These are phyloP conservation scores for Lichtheimia ramosa DNA, from an alignment of 371 early-diverging fungal genomes.

Conservation along the genomic window DNA sequence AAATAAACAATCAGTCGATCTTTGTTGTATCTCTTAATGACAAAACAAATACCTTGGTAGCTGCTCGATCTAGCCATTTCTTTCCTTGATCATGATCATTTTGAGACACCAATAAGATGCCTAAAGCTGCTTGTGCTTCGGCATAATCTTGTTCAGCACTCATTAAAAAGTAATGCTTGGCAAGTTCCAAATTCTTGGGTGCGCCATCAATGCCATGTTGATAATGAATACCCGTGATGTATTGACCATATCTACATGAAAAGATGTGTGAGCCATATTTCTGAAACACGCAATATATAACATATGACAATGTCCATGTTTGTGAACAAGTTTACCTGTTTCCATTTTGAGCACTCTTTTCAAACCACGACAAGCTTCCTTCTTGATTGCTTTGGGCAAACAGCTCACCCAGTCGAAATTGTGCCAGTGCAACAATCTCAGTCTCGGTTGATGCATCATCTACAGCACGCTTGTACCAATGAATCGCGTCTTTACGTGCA, in stretches of 20 bases:
- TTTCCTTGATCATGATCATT: slow-evolving; percentile 28
- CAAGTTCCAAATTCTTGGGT: slow-evolving; percentile 25
- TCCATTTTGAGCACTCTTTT: slow-evolving; percentile 26
- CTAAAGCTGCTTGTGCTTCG: slow-evolving; percentile 50
- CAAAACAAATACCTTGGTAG: slow-evolving; percentile 1
- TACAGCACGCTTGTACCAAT: slow-evolving; percentile 19
- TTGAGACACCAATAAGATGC: slow-evolving; percentile 30
- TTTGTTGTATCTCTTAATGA: background rate
- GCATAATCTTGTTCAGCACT: slow-evolving; percentile 45
- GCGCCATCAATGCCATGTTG: slow-evolving; percentile 39
- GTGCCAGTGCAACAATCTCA: slow-evolving; percentile 18
- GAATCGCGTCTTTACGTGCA: slow-evolving; percentile 13
- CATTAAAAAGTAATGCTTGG: slow-evolving; percentile 28
- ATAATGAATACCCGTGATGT: slow-evolving; percentile 42
- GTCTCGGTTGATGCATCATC: background rate
- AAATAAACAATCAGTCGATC: background rate
- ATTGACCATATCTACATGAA: slow-evolving; percentile 45
- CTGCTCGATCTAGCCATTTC: slow-evolving; percentile 43
- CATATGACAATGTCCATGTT: background rate
- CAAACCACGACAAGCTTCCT: slow-evolving; percentile 24
- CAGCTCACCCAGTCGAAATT: slow-evolving; percentile 22
- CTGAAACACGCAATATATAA: slow-evolving; percentile 2
- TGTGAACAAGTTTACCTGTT: slow-evolving; percentile 21
- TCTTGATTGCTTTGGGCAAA: slow-evolving; percentile 16
- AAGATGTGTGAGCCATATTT: background rate